Evolutionary conservation across 768 basidiomycete genomes (phyloP).

Genomic region (Clavaria fumosa): DNA sequence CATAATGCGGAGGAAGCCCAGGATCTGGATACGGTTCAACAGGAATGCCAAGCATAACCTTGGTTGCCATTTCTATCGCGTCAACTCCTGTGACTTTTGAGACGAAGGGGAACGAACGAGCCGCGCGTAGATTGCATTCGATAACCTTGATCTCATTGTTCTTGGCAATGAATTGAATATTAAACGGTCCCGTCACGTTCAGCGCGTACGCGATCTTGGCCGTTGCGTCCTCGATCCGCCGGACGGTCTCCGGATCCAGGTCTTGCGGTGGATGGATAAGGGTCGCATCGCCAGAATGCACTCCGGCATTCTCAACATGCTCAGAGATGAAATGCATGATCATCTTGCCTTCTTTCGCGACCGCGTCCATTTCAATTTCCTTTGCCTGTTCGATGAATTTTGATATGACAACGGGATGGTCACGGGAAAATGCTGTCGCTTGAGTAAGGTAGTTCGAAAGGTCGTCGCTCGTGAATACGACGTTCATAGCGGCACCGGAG

Average conservation of each 20-base stretch:
- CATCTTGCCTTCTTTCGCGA: constrained; percentile 94
- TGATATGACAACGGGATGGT: constrained; percentile 94
- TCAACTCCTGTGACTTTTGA: constrained; percentile 97
- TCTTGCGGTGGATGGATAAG: constrained; percentile 98
- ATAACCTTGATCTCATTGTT: constrained; percentile 99
- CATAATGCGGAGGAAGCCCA: constrained; percentile 82
- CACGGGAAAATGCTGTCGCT: constrained; percentile 90
- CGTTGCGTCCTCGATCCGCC: constrained; percentile 92
- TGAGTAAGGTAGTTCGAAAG: constrained; percentile 84
- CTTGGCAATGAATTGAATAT: constrained; percentile 99
- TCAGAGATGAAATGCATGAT: constrained; percentile 99
- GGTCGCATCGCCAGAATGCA: constrained; percentile 97
- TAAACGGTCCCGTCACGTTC: constrained; percentile 96
- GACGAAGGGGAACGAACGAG: constrained; percentile 96
- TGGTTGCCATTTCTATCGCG: constrained; percentile 97
- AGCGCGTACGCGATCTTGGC: constrained; percentile 95
- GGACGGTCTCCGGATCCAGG: constrained; percentile 90
- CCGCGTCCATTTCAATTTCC: constrained; percentile 99
- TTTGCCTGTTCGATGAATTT: constrained; percentile 99
- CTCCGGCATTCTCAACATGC: constrained; percentile 97
- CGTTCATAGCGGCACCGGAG: constrained; percentile 99
- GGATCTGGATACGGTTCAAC: constrained; percentile 83
- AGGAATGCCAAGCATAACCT: constrained; percentile 89
- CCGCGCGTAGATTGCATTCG: constrained; percentile 96
- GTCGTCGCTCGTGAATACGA: constrained; percentile 87